Evolutionary conservation across 2,329 filamentous ascomycete species (phyloP).

Genomic region (Colletotrichum lindemuthianum): DNA sequence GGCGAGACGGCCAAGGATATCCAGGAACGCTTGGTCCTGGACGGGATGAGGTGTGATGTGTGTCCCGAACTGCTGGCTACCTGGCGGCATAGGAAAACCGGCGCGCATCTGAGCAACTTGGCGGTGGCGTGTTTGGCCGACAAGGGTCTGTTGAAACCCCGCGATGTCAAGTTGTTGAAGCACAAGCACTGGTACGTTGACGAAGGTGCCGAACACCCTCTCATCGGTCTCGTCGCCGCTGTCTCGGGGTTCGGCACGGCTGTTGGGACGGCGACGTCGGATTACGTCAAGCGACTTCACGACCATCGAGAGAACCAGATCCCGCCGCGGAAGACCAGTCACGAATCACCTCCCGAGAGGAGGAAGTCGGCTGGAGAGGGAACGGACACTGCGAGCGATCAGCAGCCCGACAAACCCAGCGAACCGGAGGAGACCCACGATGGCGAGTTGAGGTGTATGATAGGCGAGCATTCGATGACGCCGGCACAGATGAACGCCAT

Average conservation of each 20-base stretch:
- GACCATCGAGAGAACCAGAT: not conserved
- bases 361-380: slow-evolving; percentile 8
- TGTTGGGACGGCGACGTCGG: slow-evolving; percentile 63
- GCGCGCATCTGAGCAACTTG: slow-evolving; percentile 69
- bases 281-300: slow-evolving; percentile 37
- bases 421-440: not conserved
- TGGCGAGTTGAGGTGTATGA: not conserved
- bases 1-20: slow-evolving; percentile 63
- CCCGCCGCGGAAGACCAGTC: not conserved
- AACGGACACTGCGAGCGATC: slow-evolving; percentile 19
- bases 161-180: slow-evolving; percentile 63
- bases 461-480: slow-evolving; percentile 26
- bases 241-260: slow-evolving; percentile 73
- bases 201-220: slow-evolving; percentile 71
- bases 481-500: slow-evolving; percentile 43
- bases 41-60: slow-evolving; percentile 67
- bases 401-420: not conserved
- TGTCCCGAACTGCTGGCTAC: slow-evolving; percentile 67
- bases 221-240: slow-evolving; percentile 72
- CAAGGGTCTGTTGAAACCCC: slow-evolving; percentile 63
- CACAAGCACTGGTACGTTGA: slow-evolving; percentile 69
- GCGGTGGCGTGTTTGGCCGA: slow-evolving; percentile 68
- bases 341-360: not conserved
- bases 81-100: slow-evolving; percentile 69
- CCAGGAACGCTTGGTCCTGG: slow-evolving; percentile 62